Evolutionary conservation across 208 protist genomes (phyloP), one percentile per base, ranked within the genome.

Genomic region (Acanthamoeba castellanii): DNA sequence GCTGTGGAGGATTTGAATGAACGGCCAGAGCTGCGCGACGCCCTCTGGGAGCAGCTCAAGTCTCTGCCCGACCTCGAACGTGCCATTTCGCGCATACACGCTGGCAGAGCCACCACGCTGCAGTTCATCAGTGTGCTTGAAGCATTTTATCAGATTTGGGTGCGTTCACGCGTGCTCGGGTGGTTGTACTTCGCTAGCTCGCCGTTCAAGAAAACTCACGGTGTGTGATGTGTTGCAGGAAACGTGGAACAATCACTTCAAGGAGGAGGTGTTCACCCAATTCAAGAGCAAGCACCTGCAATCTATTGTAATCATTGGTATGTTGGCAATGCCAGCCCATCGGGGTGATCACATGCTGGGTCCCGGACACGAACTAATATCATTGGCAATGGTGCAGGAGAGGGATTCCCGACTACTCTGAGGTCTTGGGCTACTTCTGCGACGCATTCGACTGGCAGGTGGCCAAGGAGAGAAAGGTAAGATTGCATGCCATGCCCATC

Each of bases 71-170:
- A 94, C 57, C 59, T 94, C 4, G 92, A 94, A 72, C 47, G 96
- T 94, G 94, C 70, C 55, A 72, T 96, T 0, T 91, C 96, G 5
- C 78, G 96, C 45, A 95, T 96, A 8, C 74, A 94, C n/a, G 95
- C 96, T 20, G 52, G 74, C 11, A 4, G 57, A 9, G 85, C 91
- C 20, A 96, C 84, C 47, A 76, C 94, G 1, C 1, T 18, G 11
- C 85, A 95, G 68, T 59, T 96, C 1, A 52, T 95, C 16, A 55
- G 27, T 8, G 95, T 96, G 14, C 91, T 97, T 1, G 76, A 96
- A 22, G 66, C 30, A 20, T 95, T 97, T 64, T 66, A 50, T 45
- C 42, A 82, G 37, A 94, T 94, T 8, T 94, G 90, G 90, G 90
- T 82, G 32, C 27, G 27, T 66, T 18, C 42, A 37, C n/a, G 50